phyloP scores from a whole-genome alignment of 495 filamentous ascomycete species.

The Penicillium nucicola region DNA sequence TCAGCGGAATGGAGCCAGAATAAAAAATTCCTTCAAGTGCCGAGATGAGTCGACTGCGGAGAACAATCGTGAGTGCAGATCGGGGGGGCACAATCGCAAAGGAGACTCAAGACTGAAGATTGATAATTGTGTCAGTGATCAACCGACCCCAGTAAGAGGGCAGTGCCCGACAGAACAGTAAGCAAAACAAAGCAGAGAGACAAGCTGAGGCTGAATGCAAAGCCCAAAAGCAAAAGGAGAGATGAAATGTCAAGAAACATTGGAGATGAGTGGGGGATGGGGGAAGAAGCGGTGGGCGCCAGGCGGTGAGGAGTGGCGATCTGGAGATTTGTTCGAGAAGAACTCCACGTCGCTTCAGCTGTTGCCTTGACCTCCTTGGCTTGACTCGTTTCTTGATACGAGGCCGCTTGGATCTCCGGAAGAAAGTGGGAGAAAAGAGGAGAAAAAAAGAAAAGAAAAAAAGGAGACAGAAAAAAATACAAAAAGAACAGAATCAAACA shows the following conservation, averaged over 20 bases:
- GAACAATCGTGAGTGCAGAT: conserved; percentile 14
- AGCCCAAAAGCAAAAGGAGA: conserved; percentile 3
- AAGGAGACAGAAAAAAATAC: no score
- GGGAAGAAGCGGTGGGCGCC: conserved; percentile 29
- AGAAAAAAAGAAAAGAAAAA: no score
- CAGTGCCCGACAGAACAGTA: no score
- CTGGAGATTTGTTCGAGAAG: neutral
- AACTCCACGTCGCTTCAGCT: neutral
- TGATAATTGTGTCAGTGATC: neutral
- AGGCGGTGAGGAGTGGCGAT: conserved; percentile 22
- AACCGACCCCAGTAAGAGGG: neutral
- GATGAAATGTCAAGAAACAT: conserved; percentile 7
- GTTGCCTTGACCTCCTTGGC: no score
- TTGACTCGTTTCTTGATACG: no score
- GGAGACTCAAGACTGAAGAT: neutral
- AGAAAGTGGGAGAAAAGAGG: no score
- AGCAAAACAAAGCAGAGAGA: neutral
- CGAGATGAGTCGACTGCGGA: conserved; percentile 20
- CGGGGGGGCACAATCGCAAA: neutral
- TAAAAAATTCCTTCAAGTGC: conserved; percentile 1
- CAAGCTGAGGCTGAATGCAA: neutral
- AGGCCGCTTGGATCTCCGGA: no score
- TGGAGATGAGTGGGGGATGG: conserved; percentile 26
- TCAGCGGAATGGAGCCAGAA: neutral
- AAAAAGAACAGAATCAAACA: no score